Conservation (phyloP, 1,284 basidiomycete species). For the Thecaphora thlaspeos region DNA sequence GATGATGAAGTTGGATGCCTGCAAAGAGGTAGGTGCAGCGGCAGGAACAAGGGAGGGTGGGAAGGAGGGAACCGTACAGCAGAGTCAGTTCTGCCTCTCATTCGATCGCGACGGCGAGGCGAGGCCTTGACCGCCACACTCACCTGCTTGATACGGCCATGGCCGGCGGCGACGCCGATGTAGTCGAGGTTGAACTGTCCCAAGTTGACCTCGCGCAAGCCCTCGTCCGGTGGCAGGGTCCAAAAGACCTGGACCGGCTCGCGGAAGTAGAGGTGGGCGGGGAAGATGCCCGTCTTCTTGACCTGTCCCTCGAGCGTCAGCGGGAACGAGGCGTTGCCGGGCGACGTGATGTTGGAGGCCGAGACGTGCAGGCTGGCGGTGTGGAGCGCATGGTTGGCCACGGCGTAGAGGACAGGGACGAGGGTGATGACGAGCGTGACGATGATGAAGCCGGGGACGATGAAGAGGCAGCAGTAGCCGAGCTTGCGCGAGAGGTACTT, state of each 20-base stretch:
- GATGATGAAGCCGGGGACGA: conserved; percentile 44
- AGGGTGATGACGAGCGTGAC: conserved; percentile 49
- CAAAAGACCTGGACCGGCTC: conserved; percentile 56
- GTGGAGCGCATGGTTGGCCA: conserved; percentile 57
- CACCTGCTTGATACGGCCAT: conserved; percentile 57
- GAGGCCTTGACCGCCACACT: too few relatives aligned
- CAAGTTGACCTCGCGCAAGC: conserved; percentile 50
- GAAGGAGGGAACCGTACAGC: neutral
- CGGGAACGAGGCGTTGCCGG: conserved; percentile 53
- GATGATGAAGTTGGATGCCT: conserved; percentile 56
- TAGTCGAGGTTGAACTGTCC: conserved; percentile 49
- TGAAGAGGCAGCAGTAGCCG: conserved; percentile 45
- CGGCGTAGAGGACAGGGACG: conserved; percentile 55
- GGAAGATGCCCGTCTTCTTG: conserved; percentile 59
- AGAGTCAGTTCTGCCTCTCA: too few relatives aligned
- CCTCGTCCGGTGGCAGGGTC: conserved; percentile 47
- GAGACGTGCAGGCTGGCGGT: conserved; percentile 53
- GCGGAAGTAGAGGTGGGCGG: conserved; percentile 57
- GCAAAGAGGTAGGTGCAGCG: neutral
- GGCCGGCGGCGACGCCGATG: conserved; percentile 55
- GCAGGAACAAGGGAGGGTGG: neutral
- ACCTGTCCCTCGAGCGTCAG: conserved; percentile 56
- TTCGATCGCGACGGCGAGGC: too few relatives aligned
- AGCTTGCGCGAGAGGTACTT: conserved; percentile 54
- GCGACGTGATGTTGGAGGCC: conserved; percentile 55